Evolutionary conservation across 2,329 filamentous ascomycete species (phyloP).

Genomic region (Sporothrix globosa): DNA sequence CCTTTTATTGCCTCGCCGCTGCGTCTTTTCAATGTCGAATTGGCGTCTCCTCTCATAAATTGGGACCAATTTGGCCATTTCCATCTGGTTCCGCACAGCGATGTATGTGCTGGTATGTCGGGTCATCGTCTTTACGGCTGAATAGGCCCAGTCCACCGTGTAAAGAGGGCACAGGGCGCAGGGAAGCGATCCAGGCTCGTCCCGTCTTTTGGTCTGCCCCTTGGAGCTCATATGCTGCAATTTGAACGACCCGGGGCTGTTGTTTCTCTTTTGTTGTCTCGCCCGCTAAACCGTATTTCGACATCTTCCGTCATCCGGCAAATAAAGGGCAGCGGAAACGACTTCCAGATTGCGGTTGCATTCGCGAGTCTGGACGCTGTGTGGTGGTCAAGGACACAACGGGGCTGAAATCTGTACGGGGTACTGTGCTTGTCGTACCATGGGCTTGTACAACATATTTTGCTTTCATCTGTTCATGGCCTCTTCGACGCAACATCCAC

Average conservation of each 20-base stretch:
- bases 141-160: slow-evolving; percentile 17
- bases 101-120: background rate
- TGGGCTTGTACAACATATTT: too few relatives aligned
- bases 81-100: background rate
- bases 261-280: background rate
- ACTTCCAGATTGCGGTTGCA: slow-evolving; percentile 23
- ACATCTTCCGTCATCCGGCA: slow-evolving; percentile 27
- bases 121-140: slow-evolving; percentile 20
- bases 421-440: background rate
- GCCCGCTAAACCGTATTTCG: slow-evolving; percentile 7
- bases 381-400: background rate
- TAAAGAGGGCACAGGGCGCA: background rate
- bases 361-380: background rate
- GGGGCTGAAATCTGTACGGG: too few relatives aligned
- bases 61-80: slow-evolving; percentile 23
- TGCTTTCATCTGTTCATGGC: background rate
- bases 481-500: background rate
- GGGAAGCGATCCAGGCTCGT: slow-evolving; percentile 8
- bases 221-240: slow-evolving; percentile 14
- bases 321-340: slow-evolving; percentile 23
- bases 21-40: background rate
- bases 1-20: background rate
- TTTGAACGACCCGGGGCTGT: slow-evolving; percentile 8
- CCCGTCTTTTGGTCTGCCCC: slow-evolving; percentile 8
- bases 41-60: slow-evolving; percentile 6